These are phyloP conservation scores for Aspergillus coremiiformis DNA, from an alignment of 495 filamentous ascomycete genomes.

Conservation along the genomic window DNA sequence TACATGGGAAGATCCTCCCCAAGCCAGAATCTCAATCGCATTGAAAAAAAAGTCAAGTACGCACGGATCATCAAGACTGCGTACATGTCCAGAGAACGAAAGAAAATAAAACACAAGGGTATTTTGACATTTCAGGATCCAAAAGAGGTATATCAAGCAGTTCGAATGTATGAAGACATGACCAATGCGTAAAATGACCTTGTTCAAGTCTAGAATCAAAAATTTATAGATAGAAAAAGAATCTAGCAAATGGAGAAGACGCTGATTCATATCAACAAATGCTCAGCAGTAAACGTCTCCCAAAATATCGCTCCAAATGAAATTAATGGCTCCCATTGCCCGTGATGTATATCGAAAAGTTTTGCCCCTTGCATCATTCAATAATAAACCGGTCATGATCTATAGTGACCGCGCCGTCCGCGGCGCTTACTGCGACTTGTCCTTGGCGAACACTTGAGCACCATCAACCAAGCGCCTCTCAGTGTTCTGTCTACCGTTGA, in stretches of 20 bases:
- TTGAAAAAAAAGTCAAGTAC: neutral
- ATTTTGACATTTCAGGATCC: neutral
- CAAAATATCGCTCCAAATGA: conserved; percentile 11
- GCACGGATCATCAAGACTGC: neutral
- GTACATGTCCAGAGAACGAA: neutral
- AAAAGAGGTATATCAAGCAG: neutral
- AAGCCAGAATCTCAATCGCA: too few species aligned
- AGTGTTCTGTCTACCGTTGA: conserved; percentile 81
- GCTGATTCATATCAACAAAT: conserved; percentile 16
- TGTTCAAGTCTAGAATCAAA: neutral
- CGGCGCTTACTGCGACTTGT: conserved; percentile 29
- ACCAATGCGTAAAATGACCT: neutral
- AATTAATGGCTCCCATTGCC: conserved; percentile 16
- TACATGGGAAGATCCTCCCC: neutral
- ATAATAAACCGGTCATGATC: conserved; percentile 16
- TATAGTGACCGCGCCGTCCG: conserved; percentile 3
- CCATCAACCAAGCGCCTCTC: conserved; percentile 84
- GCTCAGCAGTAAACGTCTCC: conserved; percentile 17
- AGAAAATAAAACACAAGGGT: neutral
- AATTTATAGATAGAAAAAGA: conserved; percentile 1
- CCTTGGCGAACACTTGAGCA: conserved; percentile 54
- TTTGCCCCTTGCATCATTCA: conserved; percentile 15
- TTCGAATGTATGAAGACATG: neutral
- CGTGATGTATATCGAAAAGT: conserved; percentile 15
- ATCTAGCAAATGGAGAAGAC: conserved; percentile 5